Conservation (phyloP, 495 filamentous ascomycete species). For the Aspergillus taichungensis region DNA sequence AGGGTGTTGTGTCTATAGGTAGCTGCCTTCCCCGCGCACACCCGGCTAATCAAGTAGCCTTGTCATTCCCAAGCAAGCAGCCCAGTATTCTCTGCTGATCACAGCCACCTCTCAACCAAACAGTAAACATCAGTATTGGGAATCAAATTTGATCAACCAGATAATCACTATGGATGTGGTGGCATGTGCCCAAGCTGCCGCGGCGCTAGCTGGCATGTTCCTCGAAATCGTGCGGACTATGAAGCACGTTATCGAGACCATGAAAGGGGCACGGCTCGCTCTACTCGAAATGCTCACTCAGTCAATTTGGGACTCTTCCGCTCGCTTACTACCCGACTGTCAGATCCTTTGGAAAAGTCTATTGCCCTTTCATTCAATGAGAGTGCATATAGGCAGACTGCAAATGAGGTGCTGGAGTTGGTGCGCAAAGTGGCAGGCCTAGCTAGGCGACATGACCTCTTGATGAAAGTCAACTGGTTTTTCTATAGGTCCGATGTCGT, state of each 20-base stretch:
- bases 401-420: neutral
- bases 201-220: neutral
- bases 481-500: neutral
- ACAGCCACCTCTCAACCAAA: no score
- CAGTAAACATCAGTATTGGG: neutral
- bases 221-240: neutral
- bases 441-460: neutral
- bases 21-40: no score
- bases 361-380: neutral
- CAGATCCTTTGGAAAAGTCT: no score
- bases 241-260: neutral
- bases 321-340: neutral
- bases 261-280: neutral
- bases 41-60: no score
- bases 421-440: neutral
- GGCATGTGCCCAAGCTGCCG: neutral
- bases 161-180: neutral
- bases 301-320: neutral
- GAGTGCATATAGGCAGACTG: neutral
- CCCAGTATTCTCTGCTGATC: no score
- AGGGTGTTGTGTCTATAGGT: no score
- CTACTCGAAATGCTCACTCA: neutral
- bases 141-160: neutral
- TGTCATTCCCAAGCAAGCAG: no score
- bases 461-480: neutral